Percentiles rank a stretch among this genome's conserved stretches.
Evolutionary conservation across 805 yeast species (phyloP).

Genomic region (Wickerhamiella alocasiicola): DNA sequence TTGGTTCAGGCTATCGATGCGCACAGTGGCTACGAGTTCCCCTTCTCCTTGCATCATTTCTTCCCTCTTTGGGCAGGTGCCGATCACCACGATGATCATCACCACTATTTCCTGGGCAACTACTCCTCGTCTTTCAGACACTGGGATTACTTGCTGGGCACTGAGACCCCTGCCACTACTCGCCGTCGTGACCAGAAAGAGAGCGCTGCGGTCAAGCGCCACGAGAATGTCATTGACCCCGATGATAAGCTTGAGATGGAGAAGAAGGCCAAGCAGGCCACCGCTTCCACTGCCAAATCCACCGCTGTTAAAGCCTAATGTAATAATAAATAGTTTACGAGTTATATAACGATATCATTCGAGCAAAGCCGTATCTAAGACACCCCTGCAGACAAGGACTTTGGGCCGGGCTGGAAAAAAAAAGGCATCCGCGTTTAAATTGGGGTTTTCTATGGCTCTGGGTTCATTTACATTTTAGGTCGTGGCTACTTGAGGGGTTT

Average conservation of each 20-base stretch:
- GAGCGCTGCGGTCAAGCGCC: conserved; percentile 16
- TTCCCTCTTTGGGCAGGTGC: conserved; percentile 98
- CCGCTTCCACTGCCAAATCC: conserved; percentile 1
- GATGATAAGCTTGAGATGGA: conserved; percentile 18
- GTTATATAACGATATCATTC: too few relatives aligned
- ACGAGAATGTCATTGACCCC: conserved; percentile 22
- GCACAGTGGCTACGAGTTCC: conserved; percentile 97
- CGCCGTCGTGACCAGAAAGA: conserved; percentile 33
- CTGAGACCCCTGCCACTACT: conserved; percentile 45
- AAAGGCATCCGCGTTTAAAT: too few relatives aligned
- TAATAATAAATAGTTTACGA: too few relatives aligned
- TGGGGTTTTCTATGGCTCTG: too few relatives aligned
- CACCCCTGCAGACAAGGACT: too few relatives aligned
- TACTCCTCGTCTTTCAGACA: conserved; percentile 91
- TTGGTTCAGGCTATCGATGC: conserved; percentile 95
- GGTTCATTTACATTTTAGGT: too few relatives aligned
- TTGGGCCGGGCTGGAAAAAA: too few relatives aligned
- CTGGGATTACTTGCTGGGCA: conserved; percentile 81
- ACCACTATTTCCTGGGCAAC: conserved; percentile 89
- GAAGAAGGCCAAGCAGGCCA: conserved; percentile 11
- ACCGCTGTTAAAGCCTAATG: neutral
- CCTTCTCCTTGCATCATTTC: conserved; percentile 86
- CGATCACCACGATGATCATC: conserved; percentile 95
- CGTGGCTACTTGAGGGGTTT: too few relatives aligned
- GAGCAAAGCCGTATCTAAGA: too few relatives aligned